These are phyloP conservation scores for Umbelopsis isabellina DNA, from an alignment of 192 early-diverging fungal genomes.

Conservation along the genomic window DNA sequence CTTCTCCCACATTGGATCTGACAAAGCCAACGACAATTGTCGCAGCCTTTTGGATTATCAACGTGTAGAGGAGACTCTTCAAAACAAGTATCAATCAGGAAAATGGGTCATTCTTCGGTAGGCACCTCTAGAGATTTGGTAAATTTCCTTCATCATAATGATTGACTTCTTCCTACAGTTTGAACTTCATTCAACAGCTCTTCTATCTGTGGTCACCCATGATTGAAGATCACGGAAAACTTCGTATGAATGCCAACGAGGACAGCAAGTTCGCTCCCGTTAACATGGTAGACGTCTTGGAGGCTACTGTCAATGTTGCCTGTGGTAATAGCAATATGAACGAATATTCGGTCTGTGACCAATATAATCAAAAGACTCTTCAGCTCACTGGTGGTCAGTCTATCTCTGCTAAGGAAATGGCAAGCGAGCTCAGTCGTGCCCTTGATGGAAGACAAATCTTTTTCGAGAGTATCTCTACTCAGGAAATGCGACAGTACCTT, in stretches of 20 bases:
- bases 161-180: not conserved
- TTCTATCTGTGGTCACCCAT: constrained; percentile 24
- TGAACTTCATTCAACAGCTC: constrained; percentile 25
- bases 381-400: constrained; percentile 1
- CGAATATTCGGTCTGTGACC: not conserved
- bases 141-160: not conserved
- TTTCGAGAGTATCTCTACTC: not conserved
- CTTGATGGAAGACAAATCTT: not conserved
- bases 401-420: constrained; percentile 8
- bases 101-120: constrained; percentile 16
- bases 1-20: constrained; percentile 10
- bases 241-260: constrained; percentile 7
- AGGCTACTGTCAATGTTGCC: not conserved
- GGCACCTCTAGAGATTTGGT: not conserved
- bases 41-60: not conserved
- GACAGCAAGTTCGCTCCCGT: constrained; percentile 27
- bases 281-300: constrained; percentile 17
- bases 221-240: constrained; percentile 17
- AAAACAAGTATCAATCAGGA: constrained; percentile 8
- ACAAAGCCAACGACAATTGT: not conserved
- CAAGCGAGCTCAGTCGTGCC: constrained; percentile 1
- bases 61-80: not conserved
- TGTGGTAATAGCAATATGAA: not conserved
- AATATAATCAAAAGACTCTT: constrained; percentile 12
- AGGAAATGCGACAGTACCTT: constrained; percentile 10